Conservation (phyloP, 2,329 filamentous ascomycete species). For the Basipetospora chlamydospora region DNA sequence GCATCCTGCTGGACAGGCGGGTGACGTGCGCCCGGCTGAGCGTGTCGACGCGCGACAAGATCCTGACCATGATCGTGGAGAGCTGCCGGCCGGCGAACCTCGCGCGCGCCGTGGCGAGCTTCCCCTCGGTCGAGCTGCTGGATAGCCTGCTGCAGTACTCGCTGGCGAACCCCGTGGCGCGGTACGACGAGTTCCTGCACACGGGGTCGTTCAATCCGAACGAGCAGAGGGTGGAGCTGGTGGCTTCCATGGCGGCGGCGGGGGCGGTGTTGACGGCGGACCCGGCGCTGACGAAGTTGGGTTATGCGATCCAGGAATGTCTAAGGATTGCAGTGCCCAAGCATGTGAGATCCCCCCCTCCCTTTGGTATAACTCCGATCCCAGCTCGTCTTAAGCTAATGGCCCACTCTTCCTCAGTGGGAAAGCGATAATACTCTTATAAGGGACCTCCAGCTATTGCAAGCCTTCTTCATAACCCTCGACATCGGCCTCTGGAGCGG, state of each 20-base stretch:
- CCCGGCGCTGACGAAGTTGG: constrained; percentile 44
- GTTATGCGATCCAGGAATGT: constrained; percentile 38
- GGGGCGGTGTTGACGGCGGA: constrained; percentile 45
- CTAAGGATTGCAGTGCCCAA: constrained; percentile 20
- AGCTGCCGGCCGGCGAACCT: constrained; percentile 37
- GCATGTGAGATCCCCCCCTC: constrained; percentile 18
- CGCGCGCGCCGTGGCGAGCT: constrained; percentile 33
- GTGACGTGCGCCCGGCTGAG: constrained; percentile 11
- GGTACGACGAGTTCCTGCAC: constrained; percentile 47
- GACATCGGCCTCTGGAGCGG: constrained; percentile 40
- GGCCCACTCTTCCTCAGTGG: constrained; percentile 13
- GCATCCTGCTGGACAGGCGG: constrained; percentile 9
- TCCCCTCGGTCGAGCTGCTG: constrained; percentile 46
- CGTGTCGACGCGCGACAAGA: constrained; percentile 13
- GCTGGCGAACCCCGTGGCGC: constrained; percentile 38
- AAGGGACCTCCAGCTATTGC: constrained; percentile 24
- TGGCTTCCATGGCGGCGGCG: constrained; percentile 42
- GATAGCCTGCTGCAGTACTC: constrained; percentile 49
- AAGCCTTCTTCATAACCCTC: constrained; percentile 32
- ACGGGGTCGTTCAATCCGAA: constrained; percentile 43
- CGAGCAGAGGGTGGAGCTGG: constrained; percentile 40
- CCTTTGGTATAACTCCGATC: constrained; percentile 8
- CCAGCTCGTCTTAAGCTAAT: no score
- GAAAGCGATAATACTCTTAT: constrained; percentile 19
- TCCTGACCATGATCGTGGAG: constrained; percentile 35